These are phyloP conservation scores for Citrus sinensis DNA, from an alignment of 345 rosid species.

Conservation along the genomic window DNA sequence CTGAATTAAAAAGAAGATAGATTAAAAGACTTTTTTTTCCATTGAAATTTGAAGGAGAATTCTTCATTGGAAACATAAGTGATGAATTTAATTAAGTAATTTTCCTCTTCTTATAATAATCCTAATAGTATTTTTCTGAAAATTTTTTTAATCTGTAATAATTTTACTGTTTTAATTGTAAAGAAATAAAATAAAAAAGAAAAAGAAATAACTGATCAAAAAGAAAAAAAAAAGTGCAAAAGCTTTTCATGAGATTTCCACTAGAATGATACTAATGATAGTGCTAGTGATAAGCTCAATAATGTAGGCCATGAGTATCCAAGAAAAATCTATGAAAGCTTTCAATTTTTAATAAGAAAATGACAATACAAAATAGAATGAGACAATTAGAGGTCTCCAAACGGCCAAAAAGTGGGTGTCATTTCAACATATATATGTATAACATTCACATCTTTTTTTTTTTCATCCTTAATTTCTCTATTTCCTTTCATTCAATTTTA, in stretches of 20 bases:
- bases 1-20: too few relatives aligned
- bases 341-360: constrained; percentile 8
- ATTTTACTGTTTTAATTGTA: too few relatives aligned
- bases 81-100: neutral
- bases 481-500: neutral
- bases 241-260: neutral
- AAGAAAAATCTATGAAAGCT: constrained; percentile 20
- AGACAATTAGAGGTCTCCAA: constrained; percentile 24
- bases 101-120: neutral
- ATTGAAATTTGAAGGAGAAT: neutral
- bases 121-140: too few relatives aligned
- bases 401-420: neutral
- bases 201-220: too few relatives aligned
- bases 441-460: neutral
- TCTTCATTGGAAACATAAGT: neutral
- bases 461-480: neutral
- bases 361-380: constrained; percentile 18
- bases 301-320: constrained; percentile 26
- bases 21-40: neutral
- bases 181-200: too few relatives aligned
- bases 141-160: too few relatives aligned
- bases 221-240: neutral
- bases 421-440: neutral
- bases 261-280: neutral
- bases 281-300: neutral